Conservation (phyloP, 768 basidiomycete genomes). For the Russula sp. region DNA sequence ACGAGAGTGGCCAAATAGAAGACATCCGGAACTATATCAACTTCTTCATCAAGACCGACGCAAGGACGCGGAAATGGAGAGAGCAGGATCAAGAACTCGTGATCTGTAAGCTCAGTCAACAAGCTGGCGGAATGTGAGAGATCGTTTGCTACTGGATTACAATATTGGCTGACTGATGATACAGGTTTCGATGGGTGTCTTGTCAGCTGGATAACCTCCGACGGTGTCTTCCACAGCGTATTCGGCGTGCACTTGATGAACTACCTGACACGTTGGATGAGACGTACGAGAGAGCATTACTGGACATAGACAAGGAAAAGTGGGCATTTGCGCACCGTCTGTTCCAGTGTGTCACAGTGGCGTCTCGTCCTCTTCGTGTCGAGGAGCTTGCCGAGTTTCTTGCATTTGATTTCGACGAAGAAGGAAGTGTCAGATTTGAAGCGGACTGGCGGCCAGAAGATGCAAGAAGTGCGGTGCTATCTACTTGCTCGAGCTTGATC, state of each 20-base stretch:
- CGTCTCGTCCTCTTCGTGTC: neutral
- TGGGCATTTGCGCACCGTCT: neutral
- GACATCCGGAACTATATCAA: neutral
- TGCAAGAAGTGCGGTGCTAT: neutral
- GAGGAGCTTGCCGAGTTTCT: conserved; percentile 4
- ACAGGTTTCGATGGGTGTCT: neutral
- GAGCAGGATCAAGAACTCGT: neutral
- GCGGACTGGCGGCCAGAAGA: neutral
- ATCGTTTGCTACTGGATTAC: too few relatives aligned
- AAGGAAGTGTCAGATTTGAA: neutral
- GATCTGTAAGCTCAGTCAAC: neutral
- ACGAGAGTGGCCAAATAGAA: neutral
- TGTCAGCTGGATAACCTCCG: neutral
- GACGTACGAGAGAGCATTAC: neutral
- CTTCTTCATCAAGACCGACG: neutral
- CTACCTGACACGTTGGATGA: neutral
- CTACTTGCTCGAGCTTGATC: neutral
- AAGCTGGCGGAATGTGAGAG: neutral
- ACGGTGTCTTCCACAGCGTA: too few relatives aligned
- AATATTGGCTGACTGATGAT: neutral
- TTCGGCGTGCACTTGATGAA: neutral
- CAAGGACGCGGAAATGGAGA: neutral
- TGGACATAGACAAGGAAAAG: neutral
- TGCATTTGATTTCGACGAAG: neutral
- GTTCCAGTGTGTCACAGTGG: conserved; percentile 1